Base-by-base conservation (phyloP, 768 basidiomycete species). In the Termitomyces eurrhizus region DNA sequence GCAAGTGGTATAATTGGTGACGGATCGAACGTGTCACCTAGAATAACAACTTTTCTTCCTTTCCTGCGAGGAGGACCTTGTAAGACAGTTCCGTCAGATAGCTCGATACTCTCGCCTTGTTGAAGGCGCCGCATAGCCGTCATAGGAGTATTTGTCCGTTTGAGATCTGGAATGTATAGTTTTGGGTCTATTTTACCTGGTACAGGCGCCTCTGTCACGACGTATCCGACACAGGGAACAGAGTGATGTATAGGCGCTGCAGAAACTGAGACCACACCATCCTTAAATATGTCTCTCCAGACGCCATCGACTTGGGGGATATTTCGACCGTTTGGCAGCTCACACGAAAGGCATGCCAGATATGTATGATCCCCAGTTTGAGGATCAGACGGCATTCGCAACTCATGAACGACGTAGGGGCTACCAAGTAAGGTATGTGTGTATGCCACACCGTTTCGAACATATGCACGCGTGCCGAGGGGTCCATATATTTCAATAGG, bases 11-110 rank as follows among this genome's bases (percentile, higher is more conserved):
- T 76, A 41, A 90, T 87, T 4, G 83, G 76, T n/a, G 85, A 86
- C 6, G 89, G 89, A 70, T 96, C 86, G 68, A 80, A 87, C 5
- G 93, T 94, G 66, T 95, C 95, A 0, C 94, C 94, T 39, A 95
- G 78, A 59, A 97, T 84, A 35, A 84, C 87, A 26, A 96, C 65
- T 70, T 92, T 92, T 54, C 92, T 79, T 3, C 92, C 94, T 1
- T 77, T 79, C 55, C 86, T 78, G 50, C 82, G 80, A 26, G 76
- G 68, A 7, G 92, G 92, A 0, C 90, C 90, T 5, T 83, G 77
- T 14, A 95, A 76, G 16, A 86, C 63, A 32, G 87, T 91, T 13
- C 92, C 92, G 65, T 93, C 91, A 4, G 79, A 76, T 50, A 95
- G 83, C 57, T 74, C 72, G 37, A 93, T 75, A 18, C 74, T 78